A percentile compares a stretch with the other conserved stretches of the same genome.
These are phyloP conservation scores for Ophiostoma australiae DNA, from an alignment of 2,329 filamentous ascomycete genomes.

Conservation along the genomic window DNA sequence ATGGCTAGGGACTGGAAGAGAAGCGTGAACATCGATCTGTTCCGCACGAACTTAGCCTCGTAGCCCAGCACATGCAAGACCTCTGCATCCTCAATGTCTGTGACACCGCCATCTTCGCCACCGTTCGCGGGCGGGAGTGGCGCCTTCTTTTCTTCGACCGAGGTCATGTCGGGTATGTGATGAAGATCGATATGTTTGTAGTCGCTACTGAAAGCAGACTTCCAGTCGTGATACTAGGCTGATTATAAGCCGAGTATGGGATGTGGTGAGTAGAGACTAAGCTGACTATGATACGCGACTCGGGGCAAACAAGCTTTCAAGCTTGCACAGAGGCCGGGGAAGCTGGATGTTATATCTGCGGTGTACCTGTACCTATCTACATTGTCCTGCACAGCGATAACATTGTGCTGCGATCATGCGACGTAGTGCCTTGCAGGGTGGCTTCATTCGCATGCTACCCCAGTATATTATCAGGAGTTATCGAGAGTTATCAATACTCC, in stretches of 20 bases:
- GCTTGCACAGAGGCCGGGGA: neutral
- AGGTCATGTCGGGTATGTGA: neutral
- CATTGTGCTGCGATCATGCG: neutral
- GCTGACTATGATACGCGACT: too few species aligned
- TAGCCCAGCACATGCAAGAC: slow-evolving; percentile 44
- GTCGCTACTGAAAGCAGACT: neutral
- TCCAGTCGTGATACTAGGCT: neutral
- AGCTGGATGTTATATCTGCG: neutral
- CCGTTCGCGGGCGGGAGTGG: neutral
- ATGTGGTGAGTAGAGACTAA: too few species aligned
- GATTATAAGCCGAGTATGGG: neutral
- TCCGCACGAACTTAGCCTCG: slow-evolving; percentile 52
- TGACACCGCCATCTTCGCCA: neutral
- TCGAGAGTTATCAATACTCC: too few species aligned
- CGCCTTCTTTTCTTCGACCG: slow-evolving; percentile 2
- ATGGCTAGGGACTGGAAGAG: slow-evolving; percentile 49
- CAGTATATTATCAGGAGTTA: neutral
- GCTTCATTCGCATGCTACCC: neutral
- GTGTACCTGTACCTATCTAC: neutral
- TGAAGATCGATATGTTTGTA: neutral
- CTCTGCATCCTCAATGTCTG: slow-evolving; percentile 5
- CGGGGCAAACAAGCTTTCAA: neutral
- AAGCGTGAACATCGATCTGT: slow-evolving; percentile 55
- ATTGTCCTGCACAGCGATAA: neutral
- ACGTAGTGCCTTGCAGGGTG: neutral